Conservation (phyloP, 176 grass and related monocot genomes). For the Bothriochloa decipiens region DNA sequence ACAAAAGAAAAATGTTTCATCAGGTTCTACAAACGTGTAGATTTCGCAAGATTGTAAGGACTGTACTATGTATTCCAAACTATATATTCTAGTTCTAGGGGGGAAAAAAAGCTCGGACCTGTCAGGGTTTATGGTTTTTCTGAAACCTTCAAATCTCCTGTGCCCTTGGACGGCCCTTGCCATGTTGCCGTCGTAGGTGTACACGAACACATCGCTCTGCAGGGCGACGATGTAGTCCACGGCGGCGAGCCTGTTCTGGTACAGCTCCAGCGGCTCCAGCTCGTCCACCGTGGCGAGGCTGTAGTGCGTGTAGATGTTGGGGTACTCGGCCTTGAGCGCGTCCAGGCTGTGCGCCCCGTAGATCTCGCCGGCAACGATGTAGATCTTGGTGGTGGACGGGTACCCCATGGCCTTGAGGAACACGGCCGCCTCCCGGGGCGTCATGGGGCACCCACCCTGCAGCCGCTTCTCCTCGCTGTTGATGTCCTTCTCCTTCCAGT, state of each 20-base stretch:
- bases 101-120: slow-evolving; percentile 34
- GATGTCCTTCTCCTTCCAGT: slow-evolving; percentile 87
- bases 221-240: slow-evolving; percentile 74
- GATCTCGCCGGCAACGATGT: slow-evolving; percentile 72
- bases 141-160: slow-evolving; percentile 64
- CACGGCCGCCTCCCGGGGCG: slow-evolving; percentile 66
- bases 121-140: slow-evolving; percentile 81
- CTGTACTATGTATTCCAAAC: no score
- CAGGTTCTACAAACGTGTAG: background rate
- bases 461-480: slow-evolving; percentile 61
- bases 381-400: slow-evolving; percentile 65
- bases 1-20: background rate
- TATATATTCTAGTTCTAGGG: background rate
- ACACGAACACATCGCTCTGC: slow-evolving; percentile 68
- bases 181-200: slow-evolving; percentile 90
- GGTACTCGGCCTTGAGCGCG: slow-evolving; percentile 56
- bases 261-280: slow-evolving; percentile 52
- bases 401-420: slow-evolving; percentile 85
- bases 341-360: slow-evolving; percentile 66
- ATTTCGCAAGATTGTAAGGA: background rate
- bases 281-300: slow-evolving; percentile 61
- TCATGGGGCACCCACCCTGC: slow-evolving; percentile 75
- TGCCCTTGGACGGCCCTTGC: slow-evolving; percentile 82
- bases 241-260: slow-evolving; percentile 76
- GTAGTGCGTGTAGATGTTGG: slow-evolving; percentile 75